Evolutionary conservation across 257 asterid genomes (phyloP).

Genomic region (Orobanche coerulescens): DNA sequence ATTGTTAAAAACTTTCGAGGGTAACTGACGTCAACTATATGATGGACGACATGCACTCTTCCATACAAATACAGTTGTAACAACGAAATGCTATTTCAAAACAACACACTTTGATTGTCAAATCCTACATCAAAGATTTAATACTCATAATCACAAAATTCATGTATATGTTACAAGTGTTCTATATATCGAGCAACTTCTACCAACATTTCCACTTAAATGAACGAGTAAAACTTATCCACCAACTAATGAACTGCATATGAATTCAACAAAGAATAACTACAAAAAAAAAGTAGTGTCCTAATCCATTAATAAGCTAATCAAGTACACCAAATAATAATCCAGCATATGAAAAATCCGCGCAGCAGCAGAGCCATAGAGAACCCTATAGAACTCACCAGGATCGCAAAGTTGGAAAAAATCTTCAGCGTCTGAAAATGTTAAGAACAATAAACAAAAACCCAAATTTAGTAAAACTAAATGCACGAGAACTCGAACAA

Average conservation of each 20-base stretch:
- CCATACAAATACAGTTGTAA: neutral
- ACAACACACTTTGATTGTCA: slow-evolving; percentile 1
- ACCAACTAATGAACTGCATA: neutral
- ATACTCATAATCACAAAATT: slow-evolving; percentile 10
- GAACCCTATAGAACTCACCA: slow-evolving; percentile 32
- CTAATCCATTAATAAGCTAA: neutral
- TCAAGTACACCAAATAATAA: slow-evolving; percentile 16
- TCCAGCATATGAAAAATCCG: slow-evolving; percentile 1
- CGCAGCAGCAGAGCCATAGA: neutral
- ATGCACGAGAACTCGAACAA: slow-evolving; percentile 10
- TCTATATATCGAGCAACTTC: slow-evolving; percentile 5
- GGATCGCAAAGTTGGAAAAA: slow-evolving; percentile 48
- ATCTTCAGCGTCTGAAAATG: slow-evolving; percentile 39
- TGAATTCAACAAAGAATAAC: neutral
- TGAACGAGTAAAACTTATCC: slow-evolving; percentile 4
- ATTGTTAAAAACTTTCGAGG: neutral
- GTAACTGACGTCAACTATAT: neutral
- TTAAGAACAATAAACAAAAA: neutral
- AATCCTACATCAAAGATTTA: neutral
- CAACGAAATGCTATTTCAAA: neutral
- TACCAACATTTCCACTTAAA: slow-evolving; percentile 6
- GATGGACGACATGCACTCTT: neutral
- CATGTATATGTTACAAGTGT: neutral
- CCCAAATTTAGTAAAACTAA: slow-evolving; percentile 23
- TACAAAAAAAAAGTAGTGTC: slow-evolving; percentile 9